Conservation (phyloP, 306 rosid species). For the Vigna mungo region DNA sequence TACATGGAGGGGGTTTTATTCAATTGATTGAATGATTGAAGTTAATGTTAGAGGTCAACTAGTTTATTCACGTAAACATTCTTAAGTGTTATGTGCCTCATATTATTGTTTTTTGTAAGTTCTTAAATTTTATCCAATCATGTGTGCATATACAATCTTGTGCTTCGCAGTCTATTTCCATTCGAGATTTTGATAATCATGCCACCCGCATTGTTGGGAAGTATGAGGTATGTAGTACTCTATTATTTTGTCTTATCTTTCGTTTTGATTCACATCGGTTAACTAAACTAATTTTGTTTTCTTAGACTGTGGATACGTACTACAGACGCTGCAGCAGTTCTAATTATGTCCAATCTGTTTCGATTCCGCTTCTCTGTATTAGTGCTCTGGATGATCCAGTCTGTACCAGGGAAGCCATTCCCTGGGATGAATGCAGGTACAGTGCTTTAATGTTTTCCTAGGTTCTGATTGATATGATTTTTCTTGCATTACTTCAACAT, state of each 20-base stretch:
- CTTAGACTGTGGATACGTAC: slow-evolving; percentile 91
- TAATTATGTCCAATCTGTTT: slow-evolving; percentile 75
- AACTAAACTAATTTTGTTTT: slow-evolving; percentile 45
- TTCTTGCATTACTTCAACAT: slow-evolving; percentile 14
- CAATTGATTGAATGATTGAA: not conserved
- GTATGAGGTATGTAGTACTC: slow-evolving; percentile 68
- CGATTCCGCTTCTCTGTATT: slow-evolving; percentile 89
- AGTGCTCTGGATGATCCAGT: slow-evolving; percentile 97
- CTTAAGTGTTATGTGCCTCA: slow-evolving; percentile 6
- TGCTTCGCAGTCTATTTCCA: slow-evolving; percentile 70
- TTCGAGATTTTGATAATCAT: slow-evolving; percentile 90
- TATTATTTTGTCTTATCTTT: slow-evolving; percentile 30
- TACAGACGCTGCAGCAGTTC: slow-evolving; percentile 88
- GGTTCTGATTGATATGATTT: slow-evolving; percentile 32
- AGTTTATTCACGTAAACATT: too few relatives aligned
- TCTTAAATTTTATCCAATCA: slow-evolving; percentile 23
- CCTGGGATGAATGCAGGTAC: slow-evolving; percentile 99
- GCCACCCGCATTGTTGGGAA: slow-evolving; percentile 90
- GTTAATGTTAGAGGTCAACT: slow-evolving; percentile 4
- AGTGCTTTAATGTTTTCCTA: slow-evolving; percentile 38
- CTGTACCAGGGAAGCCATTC: slow-evolving; percentile 98
- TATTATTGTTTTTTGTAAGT: slow-evolving; percentile 12
- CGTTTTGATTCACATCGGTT: slow-evolving; percentile 2
- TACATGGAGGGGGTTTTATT: not conserved
- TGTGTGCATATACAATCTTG: slow-evolving; percentile 41